Evolutionary conservation across 2,329 filamentous ascomycete genomes (phyloP), one percentile per base, ranked within the genome.

Genomic region (Metarhizium robertsii): DNA sequence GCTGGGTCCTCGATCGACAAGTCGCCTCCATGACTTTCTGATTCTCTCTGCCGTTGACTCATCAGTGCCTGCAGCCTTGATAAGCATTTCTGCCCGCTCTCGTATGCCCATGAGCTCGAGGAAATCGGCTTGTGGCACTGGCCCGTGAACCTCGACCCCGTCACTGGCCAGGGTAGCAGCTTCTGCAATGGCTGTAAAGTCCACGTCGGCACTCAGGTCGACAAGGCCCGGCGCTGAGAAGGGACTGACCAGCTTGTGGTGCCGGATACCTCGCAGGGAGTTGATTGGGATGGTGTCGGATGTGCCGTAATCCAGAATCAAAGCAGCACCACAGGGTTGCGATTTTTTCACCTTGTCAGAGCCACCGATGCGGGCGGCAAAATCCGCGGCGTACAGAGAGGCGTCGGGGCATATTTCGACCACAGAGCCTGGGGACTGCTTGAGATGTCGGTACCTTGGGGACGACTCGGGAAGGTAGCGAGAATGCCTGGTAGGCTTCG

Each of bases 251-350:
- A 80, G 78, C 29, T 78, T 75, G 73, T 99, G 94, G 14, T 79
- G 76, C 40, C 85, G 82, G 69, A 99, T 97, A 25, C 94, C 94
- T 36, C 94, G 87, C 25, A 99, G 79, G 0, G 91, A 95, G 76
- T 96, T 95, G 58, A 88, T 77, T 2, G 94, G 94, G 51, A 99
- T 85, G 0, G 76, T 88, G 63, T 84, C 78, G 3, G 83, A 71
- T 4, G 92, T 88, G 18, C 94, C 94, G 72, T 99, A 99, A 74
- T 99, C 94, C 49, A 99, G 83, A 62, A 99, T 90, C n/a, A 99
- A 78, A 1, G 92, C 94, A 8, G 92, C 94, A 52, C 94, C 94
- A 0, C 85, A 86, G 1, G 92, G 84, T 1, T 67, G 68, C 0
- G 75, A 62, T 66, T 90, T 92, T 0, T 77, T 73, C 6, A 76